Conservation (phyloP, 2,329 filamentous ascomycete genomes). For the Cordyceps farinosa region DNA sequence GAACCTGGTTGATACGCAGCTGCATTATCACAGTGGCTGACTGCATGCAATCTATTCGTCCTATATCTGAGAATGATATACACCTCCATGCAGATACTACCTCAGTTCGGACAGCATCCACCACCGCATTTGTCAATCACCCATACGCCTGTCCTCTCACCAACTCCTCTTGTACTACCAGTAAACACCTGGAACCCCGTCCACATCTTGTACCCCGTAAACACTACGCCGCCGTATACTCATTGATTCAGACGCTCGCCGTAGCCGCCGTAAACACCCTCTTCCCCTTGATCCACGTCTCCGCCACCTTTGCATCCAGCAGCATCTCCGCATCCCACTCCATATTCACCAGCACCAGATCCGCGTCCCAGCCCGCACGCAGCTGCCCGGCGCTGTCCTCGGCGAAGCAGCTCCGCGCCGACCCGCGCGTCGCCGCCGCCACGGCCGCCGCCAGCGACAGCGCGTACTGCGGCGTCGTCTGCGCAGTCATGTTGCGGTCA, state of each 20-base stretch:
- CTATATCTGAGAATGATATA: not conserved
- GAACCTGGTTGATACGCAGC: not conserved
- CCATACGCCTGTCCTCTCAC: too few relatives aligned
- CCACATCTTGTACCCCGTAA: not conserved
- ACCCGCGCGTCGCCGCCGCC: constrained; percentile 46
- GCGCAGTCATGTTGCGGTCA: constrained; percentile 31
- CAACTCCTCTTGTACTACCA: not conserved
- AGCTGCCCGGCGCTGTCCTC: constrained; percentile 48
- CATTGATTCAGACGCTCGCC: too few relatives aligned
- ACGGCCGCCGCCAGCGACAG: constrained; percentile 48
- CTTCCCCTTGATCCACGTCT: constrained; percentile 52
- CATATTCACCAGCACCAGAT: constrained; percentile 48
- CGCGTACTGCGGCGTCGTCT: constrained; percentile 48
- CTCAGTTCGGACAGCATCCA: too few relatives aligned
- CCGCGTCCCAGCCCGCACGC: constrained; percentile 48
- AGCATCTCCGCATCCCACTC: constrained; percentile 46
- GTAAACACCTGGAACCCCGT: too few relatives aligned
- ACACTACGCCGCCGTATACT: too few relatives aligned
- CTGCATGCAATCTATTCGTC: not conserved
- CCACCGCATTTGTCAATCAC: not conserved
- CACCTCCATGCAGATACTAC: too few relatives aligned
- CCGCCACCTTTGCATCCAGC: constrained; percentile 41
- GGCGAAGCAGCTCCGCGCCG: constrained; percentile 51
- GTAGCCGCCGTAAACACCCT: constrained; percentile 28
- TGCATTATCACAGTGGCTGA: not conserved